Percentiles rank a stretch among this genome's conserved stretches.
These are phyloP conservation scores for Arachis monticola DNA, from an alignment of 331 rosid species.

Conservation along the genomic window DNA sequence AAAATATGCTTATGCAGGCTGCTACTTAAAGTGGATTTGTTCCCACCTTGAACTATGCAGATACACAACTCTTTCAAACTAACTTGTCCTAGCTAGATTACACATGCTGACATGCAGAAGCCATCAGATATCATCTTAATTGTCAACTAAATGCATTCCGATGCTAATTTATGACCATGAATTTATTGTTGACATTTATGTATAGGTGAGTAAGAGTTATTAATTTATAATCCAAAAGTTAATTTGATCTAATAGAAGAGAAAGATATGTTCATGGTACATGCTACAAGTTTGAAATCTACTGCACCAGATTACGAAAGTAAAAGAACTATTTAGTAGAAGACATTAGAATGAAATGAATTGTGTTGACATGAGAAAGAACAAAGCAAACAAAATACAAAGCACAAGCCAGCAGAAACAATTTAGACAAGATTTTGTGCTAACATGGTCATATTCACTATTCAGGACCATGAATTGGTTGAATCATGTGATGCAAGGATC, in stretches of 20 bases:
- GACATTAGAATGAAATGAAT: background rate
- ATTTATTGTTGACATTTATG: background rate
- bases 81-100: too few relatives aligned
- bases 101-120: background rate
- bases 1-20: conserved; percentile 11
- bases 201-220: conserved; percentile 4
- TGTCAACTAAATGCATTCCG: conserved; percentile 5
- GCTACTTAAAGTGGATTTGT: conserved; percentile 9
- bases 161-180: conserved; percentile 14
- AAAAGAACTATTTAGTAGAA: background rate
- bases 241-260: conserved; percentile 18
- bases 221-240: conserved; percentile 16
- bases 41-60: conserved; percentile 23
- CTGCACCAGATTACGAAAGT: conserved; percentile 10
- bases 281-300: background rate
- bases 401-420: background rate
- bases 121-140: background rate
- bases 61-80: background rate
- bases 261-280: background rate
- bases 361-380: conserved; percentile 4
- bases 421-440: conserved; percentile 7
- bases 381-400: background rate
- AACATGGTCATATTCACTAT: background rate
- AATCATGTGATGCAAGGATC: background rate
- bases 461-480: background rate